Conservation (phyloP, 495 filamentous ascomycete genomes). For the Thermochaetoides thermophila region DNA sequence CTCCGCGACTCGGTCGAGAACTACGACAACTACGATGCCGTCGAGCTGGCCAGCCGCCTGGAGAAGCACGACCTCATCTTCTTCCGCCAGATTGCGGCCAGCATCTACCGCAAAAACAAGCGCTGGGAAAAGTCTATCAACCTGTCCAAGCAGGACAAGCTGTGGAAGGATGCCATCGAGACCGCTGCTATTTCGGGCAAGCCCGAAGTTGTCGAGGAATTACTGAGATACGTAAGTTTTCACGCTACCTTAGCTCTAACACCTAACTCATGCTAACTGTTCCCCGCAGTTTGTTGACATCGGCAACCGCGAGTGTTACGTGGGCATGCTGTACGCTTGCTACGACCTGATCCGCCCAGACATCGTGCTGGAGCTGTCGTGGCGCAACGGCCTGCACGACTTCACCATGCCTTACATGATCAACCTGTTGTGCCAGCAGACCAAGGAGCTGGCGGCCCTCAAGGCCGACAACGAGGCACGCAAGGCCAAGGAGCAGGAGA, state of each 20-base stretch:
- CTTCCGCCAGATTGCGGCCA: constrained; percentile 97
- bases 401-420: constrained; percentile 99
- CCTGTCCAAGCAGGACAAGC: constrained; percentile 95
- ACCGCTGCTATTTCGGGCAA: constrained; percentile 92
- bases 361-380: constrained; percentile 87
- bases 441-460: constrained; percentile 64
- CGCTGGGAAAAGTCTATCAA: constrained; percentile 99
- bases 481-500: constrained; percentile 71
- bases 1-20: constrained; percentile 95
- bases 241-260: background rate
- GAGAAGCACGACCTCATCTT: constrained; percentile 97
- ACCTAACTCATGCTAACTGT: constrained; percentile 17
- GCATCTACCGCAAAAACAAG: constrained; percentile 99
- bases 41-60: constrained; percentile 84
- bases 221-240: constrained; percentile 83
- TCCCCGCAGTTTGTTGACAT: constrained; percentile 84
- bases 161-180: constrained; percentile 99
- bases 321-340: constrained; percentile 97
- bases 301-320: constrained; percentile 96
- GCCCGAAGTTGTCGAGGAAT: constrained; percentile 81
- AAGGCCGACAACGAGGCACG: constrained; percentile 97
- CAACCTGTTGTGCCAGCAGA: constrained; percentile 86
- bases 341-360: constrained; percentile 92
- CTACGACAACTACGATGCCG: constrained; percentile 96
- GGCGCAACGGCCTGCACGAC: constrained; percentile 88